A percentile compares a stretch with the other conserved stretches of the same genome.
Evolutionary conservation across 768 basidiomycete genomes (phyloP).

Genomic region (Atractiella rhizophila): DNA sequence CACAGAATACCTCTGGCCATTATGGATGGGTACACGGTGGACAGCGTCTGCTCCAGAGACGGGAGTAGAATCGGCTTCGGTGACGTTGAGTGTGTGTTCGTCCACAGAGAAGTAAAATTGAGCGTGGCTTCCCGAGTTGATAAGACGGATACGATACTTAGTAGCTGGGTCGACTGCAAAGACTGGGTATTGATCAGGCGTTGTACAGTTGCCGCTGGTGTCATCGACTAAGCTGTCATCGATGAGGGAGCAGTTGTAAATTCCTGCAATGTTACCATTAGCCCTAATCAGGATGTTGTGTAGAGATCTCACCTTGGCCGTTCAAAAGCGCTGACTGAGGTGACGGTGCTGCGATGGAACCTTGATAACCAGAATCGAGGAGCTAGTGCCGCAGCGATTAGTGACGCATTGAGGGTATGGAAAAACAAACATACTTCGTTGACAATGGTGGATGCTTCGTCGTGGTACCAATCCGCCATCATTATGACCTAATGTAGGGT

Average conservation of each 20-base stretch:
- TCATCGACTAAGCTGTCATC: no score
- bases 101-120: background rate
- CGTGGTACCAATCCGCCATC: conserved; percentile 5
- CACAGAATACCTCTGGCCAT: no score
- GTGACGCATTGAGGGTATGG: background rate
- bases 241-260: conserved; percentile 2
- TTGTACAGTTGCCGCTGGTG: background rate
- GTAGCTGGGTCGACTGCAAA: conserved; percentile 3
- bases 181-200: background rate
- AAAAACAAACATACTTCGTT: conserved; percentile 5
- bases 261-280: conserved; percentile 3
- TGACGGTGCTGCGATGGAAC: background rate
- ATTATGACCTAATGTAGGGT: background rate
- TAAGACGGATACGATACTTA: conserved; percentile 3
- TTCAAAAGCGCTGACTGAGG: background rate
- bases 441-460: conserved; percentile 6
- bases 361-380: background rate
- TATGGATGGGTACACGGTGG: no score
- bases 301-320: conserved; percentile 1
- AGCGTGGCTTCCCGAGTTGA: conserved; percentile 5
- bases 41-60: no score
- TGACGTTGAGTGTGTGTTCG: background rate
- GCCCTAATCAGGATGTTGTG: no score
- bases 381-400: background rate
- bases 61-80: background rate